Percentiles rank a stretch among this genome's conserved stretches.
phyloP scores from a whole-genome alignment of 768 basidiomycete species.

The Hericium rajendrae region DNA sequence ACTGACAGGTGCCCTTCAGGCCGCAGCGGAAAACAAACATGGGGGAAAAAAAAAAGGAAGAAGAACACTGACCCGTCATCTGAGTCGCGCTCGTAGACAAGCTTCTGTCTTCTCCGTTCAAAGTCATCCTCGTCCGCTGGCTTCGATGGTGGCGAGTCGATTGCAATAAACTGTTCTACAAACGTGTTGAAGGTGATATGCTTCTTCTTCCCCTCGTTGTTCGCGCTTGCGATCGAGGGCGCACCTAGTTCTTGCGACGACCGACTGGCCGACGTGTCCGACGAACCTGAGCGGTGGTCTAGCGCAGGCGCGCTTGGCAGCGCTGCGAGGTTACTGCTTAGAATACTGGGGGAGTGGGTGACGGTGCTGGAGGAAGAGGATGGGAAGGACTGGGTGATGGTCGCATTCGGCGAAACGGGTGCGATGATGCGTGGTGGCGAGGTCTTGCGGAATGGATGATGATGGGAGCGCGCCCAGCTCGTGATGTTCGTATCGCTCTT shows the following conservation, averaged over 20 bases:
- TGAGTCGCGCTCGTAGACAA: constrained; percentile 17
- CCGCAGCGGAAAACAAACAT: no score
- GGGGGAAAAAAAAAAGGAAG: background rate
- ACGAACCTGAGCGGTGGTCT: constrained; percentile 14
- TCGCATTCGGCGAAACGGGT: constrained; percentile 3
- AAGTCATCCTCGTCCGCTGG: constrained; percentile 7
- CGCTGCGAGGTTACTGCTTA: no score
- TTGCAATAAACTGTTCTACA: constrained; percentile 91
- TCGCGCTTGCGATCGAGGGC: constrained; percentile 16
- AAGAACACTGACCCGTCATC: constrained; percentile 51
- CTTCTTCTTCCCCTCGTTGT: constrained; percentile 48
- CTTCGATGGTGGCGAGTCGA: constrained; percentile 55
- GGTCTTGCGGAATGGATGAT: constrained; percentile 39
- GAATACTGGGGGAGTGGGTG: no score
- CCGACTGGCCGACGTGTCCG: constrained; percentile 22
- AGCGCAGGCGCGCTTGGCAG: constrained; percentile 1
- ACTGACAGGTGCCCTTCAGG: no score
- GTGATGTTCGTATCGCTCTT: constrained; percentile 81
- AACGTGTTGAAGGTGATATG: constrained; percentile 98
- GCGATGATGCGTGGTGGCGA: constrained; percentile 61
- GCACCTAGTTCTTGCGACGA: constrained; percentile 20
- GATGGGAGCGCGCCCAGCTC: constrained; percentile 33
- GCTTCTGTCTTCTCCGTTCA: background rate
- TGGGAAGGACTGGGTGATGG: constrained; percentile 10
- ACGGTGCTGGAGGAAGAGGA: no score